Evolutionary conservation across 2,329 filamentous ascomycete species (phyloP), one percentile per base, ranked within the genome.

Genomic region (Fusarium sp.): DNA sequence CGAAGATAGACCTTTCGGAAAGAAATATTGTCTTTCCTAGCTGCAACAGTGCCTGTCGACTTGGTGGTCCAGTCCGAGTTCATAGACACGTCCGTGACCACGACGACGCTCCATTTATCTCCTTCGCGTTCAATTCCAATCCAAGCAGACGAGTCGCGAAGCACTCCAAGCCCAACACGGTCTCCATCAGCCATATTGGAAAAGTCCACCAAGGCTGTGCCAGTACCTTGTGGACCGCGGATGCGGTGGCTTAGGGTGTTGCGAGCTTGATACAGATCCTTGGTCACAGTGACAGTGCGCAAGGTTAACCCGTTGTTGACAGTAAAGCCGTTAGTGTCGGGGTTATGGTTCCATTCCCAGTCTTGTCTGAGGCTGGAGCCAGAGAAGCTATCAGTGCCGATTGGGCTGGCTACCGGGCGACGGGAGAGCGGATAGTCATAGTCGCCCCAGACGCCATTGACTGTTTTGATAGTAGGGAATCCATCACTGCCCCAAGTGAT

Each of bases 401-500:
- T 45, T 2, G 40, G 33, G 6, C 47, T 61, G 2, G 56, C 27
- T 3, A 61, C 58, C 0, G 47, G 33, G 5, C 14, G 56, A 14
- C 41, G 58, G 0, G 58, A 18, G 0, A 61, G 56, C 3, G 58
- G 58, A 14, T 61, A 61, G 2, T 61, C 46, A 10, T 61, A 61
- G 9, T 61, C 35, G 4, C 58, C 58, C 56, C 58, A 61, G 13
- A 37, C 39, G 0, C 58, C 58, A 3, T 61, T 61, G 2, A 61
- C 46, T 0, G 29, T 21, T 0, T 35, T 43, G 14, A 61, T 40
- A 1, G 17, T 31, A 3, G 58, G 58, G 11, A 31, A 61, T 0
- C 58, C 58, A n/a, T 61, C 58, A 0, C 45, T 53, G 9, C 58
- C 58, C 58, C 58, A 60, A 5, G 58, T 87, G 0, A 78, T 80